Base-by-base conservation (phyloP, 768 basidiomycete genomes). In the Solioccasus polychromus region DNA sequence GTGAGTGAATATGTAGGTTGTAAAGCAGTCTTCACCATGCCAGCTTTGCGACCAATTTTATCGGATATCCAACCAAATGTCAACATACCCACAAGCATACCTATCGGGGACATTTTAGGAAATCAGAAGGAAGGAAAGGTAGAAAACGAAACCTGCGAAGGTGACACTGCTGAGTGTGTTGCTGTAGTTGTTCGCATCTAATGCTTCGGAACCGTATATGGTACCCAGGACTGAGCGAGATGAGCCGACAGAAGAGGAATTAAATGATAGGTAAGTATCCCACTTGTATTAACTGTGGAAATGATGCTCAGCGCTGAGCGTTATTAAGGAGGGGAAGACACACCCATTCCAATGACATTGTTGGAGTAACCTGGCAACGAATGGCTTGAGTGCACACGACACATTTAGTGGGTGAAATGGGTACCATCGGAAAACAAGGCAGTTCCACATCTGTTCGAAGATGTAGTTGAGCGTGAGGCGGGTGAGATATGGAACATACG, bases 41-140 rank as follows among this genome's bases (percentile, higher is more conserved):
- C 91, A 55, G 84, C 85, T 59, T 93, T 94, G 39, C 85, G 77
- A 11, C 92, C 92, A 51, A 92, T 55, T 64, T 88, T 90, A 64
- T 94, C 92, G 15, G 87, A 88, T 49, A 92, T 71, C 61, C 81
- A 90, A 67, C 88, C 88, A 56, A 92, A 92, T 37, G 62, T 51
- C 29, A 92, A 67, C 88, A 90, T 92, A 28, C 93, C 92, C 9
- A 91, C 74, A n/a, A 95, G 68, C 7, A 85, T 88, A 12, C 92
- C 92, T 64, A 78, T 70, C 9, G 85, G 82, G 48, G 86, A 63
- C 58, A 81, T 83, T n/a, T 68, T 5, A 50, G 89, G 85, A 24
- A 79, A 80, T 39, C 84, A 66, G 54, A 77, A 51, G 83, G 84
- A 34, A 60, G 44, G 23, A 87, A 64, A 80, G 82, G 82, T n/a